Base-by-base conservation (phyloP, 2,329 filamentous ascomycete species). In the Cytospora schulzeri region DNA sequence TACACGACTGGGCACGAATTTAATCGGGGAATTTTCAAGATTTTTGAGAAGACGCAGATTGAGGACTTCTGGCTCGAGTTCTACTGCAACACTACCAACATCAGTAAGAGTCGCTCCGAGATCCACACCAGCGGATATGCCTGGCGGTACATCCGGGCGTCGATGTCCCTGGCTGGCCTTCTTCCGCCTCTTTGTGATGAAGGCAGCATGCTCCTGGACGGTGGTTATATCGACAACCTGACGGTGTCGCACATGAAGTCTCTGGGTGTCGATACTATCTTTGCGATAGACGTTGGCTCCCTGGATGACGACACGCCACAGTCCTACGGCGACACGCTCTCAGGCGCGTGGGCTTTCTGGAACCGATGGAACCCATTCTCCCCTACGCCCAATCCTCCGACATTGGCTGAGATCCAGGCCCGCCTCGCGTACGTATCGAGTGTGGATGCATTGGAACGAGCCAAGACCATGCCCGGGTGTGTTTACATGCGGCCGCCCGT, bases 71-170 rank as follows among this genome's bases (percentile, higher is more conserved):
- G 95, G 95, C 85, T 99, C 14, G 93, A 97, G 70, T 99, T 92
- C 75, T 99, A 99, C 79, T 99, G 96, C 84, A 99, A 99, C 78
- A 98, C 95, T 0, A 99, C 96, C 45, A 99, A 98, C 76, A 98
- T 99, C 78, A 96, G 91, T 79, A 96, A 96, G 76, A 95, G 91
- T 67, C 86, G 94, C 24, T 88, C 88, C 3, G 95, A 99, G 75
- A 93, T 96, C 69, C 95, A 99, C 77, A 97, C 93, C 0, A 95
- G 91, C 66, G 95, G 95, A 17, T 99, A 99, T 73, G 94, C 95
- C 0, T 99, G 95, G 95, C 87, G 96, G 51, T 99, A 99, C 72
- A 91, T 99, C 28, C 87, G 95, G 54, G 95, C 95, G 0, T 97
- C 93, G 14, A 99, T 99, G 95, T 96, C 93, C 1, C 84, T 99